Percentiles rank a stretch among this genome's conserved stretches.
Conservation (phyloP, 176 grass and related monocot genomes). For the Bonia amplexicaulis region DNA sequence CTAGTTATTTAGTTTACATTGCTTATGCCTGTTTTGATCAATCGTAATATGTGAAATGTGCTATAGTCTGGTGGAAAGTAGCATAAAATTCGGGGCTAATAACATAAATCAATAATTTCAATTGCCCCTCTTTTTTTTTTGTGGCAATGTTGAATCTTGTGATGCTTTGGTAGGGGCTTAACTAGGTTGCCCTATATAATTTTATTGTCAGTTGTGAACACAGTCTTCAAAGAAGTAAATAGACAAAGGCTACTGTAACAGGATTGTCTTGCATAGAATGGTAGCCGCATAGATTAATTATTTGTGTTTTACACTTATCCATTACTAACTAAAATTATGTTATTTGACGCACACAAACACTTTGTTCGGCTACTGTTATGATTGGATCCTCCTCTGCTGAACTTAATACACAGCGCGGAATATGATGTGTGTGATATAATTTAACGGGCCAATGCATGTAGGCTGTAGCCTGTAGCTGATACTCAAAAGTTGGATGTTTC, state of each 20-base stretch:
- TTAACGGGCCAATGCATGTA: background rate
- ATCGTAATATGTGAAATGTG: background rate
- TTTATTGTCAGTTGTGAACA: background rate
- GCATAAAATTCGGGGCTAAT: background rate
- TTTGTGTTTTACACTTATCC: background rate
- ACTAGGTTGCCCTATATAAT: background rate
- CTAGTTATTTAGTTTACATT: background rate
- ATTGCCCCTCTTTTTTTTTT: background rate
- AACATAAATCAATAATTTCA: background rate
- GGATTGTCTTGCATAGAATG: slow-evolving; percentile 1
- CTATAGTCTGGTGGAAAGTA: background rate
- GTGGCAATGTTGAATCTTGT: background rate
- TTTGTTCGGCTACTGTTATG: background rate
- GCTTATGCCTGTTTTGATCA: background rate
- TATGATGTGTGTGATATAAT: background rate
- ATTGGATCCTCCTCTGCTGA: background rate
- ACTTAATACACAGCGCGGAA: background rate
- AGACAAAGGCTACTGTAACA: background rate
- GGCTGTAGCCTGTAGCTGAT: background rate
- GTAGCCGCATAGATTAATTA: background rate
- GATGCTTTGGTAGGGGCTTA: background rate
- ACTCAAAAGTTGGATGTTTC: background rate
- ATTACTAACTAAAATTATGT: background rate
- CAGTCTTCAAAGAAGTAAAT: background rate
- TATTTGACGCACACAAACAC: background rate